Conservation (phyloP, 1,139 yeast genomes). For the Saccharomyces pastorianus region DNA sequence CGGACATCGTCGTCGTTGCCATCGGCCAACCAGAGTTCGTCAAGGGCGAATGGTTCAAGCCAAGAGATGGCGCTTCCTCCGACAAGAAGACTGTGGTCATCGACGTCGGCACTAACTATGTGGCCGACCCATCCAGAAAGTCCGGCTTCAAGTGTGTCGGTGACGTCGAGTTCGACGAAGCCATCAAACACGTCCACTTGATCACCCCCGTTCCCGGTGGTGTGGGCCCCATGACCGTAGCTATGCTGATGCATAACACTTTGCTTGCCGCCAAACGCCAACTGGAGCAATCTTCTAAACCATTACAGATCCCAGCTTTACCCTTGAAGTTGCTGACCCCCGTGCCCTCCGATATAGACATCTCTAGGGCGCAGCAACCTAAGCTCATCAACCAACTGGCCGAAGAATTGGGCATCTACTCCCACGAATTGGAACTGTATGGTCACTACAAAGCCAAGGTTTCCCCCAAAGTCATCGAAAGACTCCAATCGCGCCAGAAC, state of each 20-base stretch:
- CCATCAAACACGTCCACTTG: constrained; percentile 56
- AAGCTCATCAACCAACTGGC: constrained; percentile 79
- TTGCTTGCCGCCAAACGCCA: constrained; percentile 63
- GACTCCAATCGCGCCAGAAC: constrained; percentile 58
- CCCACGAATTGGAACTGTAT: constrained; percentile 79
- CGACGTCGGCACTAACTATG: constrained; percentile 93
- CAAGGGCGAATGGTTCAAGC: constrained; percentile 70
- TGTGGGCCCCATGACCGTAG: constrained; percentile 99
- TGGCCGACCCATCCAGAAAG: constrained; percentile 67
- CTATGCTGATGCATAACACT: constrained; percentile 86
- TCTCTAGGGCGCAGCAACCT: constrained; percentile 84
- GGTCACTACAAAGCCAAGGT: constrained; percentile 90
- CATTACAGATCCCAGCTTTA: constrained; percentile 41
- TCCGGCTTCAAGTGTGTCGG: constrained; percentile 86
- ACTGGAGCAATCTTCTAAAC: constrained; percentile 11
- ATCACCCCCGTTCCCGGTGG: constrained; percentile 99
- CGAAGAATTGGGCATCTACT: constrained; percentile 71
- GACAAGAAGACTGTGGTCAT: constrained; percentile 78
- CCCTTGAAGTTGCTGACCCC: constrained; percentile 61
- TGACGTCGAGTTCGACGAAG: constrained; percentile 76
- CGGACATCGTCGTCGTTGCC: constrained; percentile 90
- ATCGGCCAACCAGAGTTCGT: constrained; percentile 79
- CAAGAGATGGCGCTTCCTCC: constrained; percentile 13
- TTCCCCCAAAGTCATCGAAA: constrained; percentile 60
- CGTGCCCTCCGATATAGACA: constrained; percentile 91